phyloP scores from a whole-genome alignment of 495 filamentous ascomycete genomes.

The Trichoderma parareesei region DNA sequence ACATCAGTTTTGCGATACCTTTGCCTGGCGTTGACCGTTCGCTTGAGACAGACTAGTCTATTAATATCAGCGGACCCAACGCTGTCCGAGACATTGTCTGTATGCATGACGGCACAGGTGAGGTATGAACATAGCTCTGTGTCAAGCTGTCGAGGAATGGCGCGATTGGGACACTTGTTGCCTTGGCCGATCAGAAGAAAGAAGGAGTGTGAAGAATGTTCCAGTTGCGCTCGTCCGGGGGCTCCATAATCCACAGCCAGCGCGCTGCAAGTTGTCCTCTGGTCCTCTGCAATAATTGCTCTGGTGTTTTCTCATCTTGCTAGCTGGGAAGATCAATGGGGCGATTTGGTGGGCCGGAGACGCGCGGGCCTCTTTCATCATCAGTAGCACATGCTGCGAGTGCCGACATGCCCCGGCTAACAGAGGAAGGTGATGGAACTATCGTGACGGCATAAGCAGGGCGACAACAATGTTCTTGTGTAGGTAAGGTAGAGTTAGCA shows the following conservation, averaged over 20 bases:
- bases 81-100: neutral
- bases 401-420: neutral
- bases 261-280: neutral
- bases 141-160: neutral
- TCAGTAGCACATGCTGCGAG: neutral
- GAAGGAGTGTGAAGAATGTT: neutral
- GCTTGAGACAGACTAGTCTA: slow-evolving; percentile 1
- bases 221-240: neutral
- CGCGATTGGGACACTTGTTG: neutral
- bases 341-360: neutral
- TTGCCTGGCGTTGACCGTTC: neutral
- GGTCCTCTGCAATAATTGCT: neutral
- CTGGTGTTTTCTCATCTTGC: neutral
- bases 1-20: neutral
- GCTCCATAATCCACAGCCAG: neutral
- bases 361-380: neutral
- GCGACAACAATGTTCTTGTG: no score
- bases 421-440: neutral
- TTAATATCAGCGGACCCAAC: neutral
- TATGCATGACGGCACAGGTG: neutral
- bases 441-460: no score
- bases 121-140: no score
- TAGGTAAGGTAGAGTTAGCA: no score
- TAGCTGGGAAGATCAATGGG: slow-evolving; percentile 1
- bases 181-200: neutral